Conservation (phyloP, 2,329 filamentous ascomycete genomes). For the Botryotinia convoluta region DNA sequence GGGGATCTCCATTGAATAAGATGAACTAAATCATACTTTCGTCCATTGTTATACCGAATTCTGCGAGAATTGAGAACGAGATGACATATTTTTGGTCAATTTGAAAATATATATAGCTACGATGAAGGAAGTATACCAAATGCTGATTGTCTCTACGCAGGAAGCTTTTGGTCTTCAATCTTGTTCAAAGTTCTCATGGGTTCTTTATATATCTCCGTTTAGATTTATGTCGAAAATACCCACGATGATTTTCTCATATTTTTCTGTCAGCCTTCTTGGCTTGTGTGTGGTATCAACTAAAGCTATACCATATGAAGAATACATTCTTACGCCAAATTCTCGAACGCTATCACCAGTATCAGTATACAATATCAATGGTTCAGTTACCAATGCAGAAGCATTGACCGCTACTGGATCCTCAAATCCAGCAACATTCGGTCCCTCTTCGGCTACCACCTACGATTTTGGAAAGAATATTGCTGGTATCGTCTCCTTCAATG, state of each 20-base stretch:
- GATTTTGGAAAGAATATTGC: conserved; percentile 44
- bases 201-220: background rate
- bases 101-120: background rate
- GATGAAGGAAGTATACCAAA: background rate
- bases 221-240: background rate
- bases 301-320: conserved; percentile 37
- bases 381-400: conserved; percentile 32
- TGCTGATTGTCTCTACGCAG: too few species aligned
- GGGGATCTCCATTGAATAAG: background rate
- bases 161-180: background rate
- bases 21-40: background rate
- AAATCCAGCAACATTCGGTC: conserved; percentile 29
- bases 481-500: conserved; percentile 40
- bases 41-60: background rate
- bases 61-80: background rate
- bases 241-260: background rate
- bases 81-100: background rate
- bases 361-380: conserved; percentile 37
- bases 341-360: conserved; percentile 33
- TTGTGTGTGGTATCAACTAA: background rate
- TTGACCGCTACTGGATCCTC: conserved; percentile 12
- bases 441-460: conserved; percentile 40
- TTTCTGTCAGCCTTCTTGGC: background rate
- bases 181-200: background rate
- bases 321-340: conserved; percentile 39